Percentiles rank a stretch among this genome's conserved stretches.
These are phyloP conservation scores for Citrus glauca DNA, from an alignment of 345 rosid genomes.

Conservation along the genomic window DNA sequence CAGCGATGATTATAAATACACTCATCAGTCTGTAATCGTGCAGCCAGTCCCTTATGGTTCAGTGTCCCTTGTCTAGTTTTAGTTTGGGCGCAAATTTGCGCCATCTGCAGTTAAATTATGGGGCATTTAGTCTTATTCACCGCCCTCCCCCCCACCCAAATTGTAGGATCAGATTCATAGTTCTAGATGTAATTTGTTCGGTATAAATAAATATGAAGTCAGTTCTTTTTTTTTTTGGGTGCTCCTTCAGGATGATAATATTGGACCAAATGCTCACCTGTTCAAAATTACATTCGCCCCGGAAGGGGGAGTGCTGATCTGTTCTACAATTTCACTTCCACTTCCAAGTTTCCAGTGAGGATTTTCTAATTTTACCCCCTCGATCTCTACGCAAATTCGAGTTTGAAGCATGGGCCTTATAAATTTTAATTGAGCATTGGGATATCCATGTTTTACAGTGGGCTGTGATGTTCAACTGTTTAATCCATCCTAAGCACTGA, in stretches of 20 bases:
- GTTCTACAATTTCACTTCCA: no score
- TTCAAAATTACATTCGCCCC: no score
- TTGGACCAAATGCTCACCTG: neutral
- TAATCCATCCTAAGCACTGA: no score
- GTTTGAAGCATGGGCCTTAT: neutral
- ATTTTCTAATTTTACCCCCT: no score
- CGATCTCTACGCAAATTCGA: neutral
- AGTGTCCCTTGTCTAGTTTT: neutral
- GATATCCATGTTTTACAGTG: neutral
- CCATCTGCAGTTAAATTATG: neutral
- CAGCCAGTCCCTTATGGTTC: neutral
- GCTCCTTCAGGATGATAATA: neutral
- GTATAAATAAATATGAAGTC: neutral
- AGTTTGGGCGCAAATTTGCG: neutral
- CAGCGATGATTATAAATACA: conserved; percentile 16
- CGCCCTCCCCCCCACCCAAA: no score
- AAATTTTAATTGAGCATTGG: neutral
- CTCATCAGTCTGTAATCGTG: neutral
- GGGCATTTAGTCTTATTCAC: neutral
- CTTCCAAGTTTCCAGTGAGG: no score
- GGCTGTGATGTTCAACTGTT: no score
- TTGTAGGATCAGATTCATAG: neutral
- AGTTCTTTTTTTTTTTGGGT: neutral
- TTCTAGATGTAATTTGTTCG: conserved; percentile 1
- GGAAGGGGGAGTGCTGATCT: no score